phyloP scores from a whole-genome alignment of 441 rosid species.

The Erodium chrysanthum region DNA sequence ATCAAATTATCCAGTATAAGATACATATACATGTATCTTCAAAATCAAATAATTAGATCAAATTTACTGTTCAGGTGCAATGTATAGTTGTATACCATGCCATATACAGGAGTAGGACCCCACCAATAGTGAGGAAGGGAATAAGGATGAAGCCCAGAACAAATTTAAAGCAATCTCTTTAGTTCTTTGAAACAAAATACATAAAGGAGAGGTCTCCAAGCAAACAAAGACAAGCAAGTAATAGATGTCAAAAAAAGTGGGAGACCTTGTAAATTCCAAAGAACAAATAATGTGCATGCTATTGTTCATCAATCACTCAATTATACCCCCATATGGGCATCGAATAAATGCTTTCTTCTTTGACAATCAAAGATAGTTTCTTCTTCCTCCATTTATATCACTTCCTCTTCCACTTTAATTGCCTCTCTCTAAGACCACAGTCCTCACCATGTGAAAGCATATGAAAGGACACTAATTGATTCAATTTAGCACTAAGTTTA shows the following conservation, averaged over 20 bases:
- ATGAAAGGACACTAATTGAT: too few species aligned
- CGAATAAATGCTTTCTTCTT: conserved; percentile 23
- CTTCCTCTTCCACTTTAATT: too few species aligned
- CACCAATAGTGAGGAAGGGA: background rate
- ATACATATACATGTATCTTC: background rate
- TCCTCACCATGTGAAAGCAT: too few species aligned
- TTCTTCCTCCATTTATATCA: too few species aligned
- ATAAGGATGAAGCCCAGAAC: conserved; percentile 2
- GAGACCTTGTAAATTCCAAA: conserved; percentile 9
- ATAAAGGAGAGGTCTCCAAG: background rate
- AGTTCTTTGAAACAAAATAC: background rate
- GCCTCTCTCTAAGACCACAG: too few species aligned
- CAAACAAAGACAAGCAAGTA: background rate
- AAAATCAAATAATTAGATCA: background rate
- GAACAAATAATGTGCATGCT: background rate
- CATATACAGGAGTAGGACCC: background rate
- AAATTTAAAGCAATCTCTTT: background rate
- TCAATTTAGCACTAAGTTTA: too few species aligned
- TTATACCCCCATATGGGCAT: conserved; percentile 7
- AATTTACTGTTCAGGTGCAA: background rate
- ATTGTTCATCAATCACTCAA: conserved; percentile 8
- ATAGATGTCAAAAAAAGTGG: conserved; percentile 1
- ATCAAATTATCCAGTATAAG: too few species aligned
- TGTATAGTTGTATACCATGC: background rate
- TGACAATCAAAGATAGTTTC: conserved; percentile 22